These are phyloP conservation scores for Cenococcum geophilum DNA, from an alignment of 495 filamentous ascomycete species.

Conservation along the genomic window DNA sequence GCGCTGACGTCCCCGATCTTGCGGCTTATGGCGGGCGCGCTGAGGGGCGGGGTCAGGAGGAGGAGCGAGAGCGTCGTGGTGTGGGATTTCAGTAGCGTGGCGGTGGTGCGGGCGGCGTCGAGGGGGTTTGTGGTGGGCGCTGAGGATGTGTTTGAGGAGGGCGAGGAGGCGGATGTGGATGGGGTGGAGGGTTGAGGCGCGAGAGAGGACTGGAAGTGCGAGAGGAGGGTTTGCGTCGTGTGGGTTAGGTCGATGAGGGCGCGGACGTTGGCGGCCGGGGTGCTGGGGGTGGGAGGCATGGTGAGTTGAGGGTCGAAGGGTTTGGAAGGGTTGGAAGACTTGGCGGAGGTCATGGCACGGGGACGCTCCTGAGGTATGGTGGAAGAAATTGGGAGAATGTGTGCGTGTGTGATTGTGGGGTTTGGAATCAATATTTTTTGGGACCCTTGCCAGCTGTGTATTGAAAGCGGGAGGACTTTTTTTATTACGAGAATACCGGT, in stretches of 20 bases:
- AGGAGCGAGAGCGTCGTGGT: constrained; percentile 81
- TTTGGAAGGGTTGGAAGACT: neutral
- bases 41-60: constrained; percentile 77
- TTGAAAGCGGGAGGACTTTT: too few species aligned
- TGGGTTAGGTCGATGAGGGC: constrained; percentile 33
- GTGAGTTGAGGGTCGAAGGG: neutral
- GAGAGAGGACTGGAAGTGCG: constrained; percentile 33
- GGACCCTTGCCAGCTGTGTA: too few species aligned
- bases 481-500: too few species aligned
- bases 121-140: constrained; percentile 44
- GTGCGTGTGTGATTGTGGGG: too few species aligned
- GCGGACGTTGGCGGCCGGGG: neutral
- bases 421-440: too few species aligned
- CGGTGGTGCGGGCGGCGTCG: constrained; percentile 57
- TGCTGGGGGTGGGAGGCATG: neutral
- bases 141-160: constrained; percentile 36
- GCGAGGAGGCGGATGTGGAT: constrained; percentile 38
- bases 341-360: too few species aligned
- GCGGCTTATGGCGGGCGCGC: constrained; percentile 61
- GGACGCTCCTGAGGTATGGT: too few species aligned
- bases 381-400: too few species aligned
- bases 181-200: constrained; percentile 30
- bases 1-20: constrained; percentile 61
- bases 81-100: constrained; percentile 67
- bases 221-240: constrained; percentile 33